Evolutionary conservation across 2,329 filamentous ascomycete genomes (phyloP).

Genomic region (Paecilomyces sp.): DNA sequence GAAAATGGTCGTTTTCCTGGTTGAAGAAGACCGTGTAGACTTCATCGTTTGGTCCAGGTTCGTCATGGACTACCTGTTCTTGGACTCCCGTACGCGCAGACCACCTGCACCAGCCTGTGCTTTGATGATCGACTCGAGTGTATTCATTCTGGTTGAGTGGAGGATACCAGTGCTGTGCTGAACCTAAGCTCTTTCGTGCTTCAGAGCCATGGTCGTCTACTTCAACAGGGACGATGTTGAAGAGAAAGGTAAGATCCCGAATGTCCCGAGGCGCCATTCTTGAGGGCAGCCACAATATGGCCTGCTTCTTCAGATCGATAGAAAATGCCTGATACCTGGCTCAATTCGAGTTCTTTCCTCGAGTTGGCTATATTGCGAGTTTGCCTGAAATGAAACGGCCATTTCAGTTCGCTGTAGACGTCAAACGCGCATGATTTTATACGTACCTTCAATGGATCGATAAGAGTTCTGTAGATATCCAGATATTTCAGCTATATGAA

Average conservation of each 20-base stretch:
- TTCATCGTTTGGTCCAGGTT: background rate
- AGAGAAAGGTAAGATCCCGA: constrained; percentile 1
- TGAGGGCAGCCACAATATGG: background rate
- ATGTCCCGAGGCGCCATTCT: background rate
- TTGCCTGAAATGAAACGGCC: background rate
- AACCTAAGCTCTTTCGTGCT: background rate
- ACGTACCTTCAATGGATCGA: background rate
- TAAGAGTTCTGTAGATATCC: background rate
- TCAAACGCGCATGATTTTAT: background rate
- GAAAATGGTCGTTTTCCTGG: constrained; percentile 2
- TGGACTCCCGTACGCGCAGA: background rate
- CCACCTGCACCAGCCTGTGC: constrained; percentile 5
- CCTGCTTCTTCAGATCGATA: background rate
- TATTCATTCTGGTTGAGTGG: background rate
- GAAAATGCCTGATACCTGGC: background rate
- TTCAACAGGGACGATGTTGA: constrained; percentile 5
- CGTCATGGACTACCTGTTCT: background rate
- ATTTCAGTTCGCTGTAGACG: background rate
- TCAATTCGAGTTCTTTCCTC: background rate
- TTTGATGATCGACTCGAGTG: background rate
- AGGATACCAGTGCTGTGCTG: constrained; percentile 1
- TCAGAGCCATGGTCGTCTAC: background rate
- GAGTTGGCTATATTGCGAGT: background rate
- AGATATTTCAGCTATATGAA: background rate
- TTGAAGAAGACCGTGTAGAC: constrained; percentile 6